phyloP scores from a whole-genome alignment of 1,284 basidiomycete species.

The Filobasidium uniguttulatum region DNA sequence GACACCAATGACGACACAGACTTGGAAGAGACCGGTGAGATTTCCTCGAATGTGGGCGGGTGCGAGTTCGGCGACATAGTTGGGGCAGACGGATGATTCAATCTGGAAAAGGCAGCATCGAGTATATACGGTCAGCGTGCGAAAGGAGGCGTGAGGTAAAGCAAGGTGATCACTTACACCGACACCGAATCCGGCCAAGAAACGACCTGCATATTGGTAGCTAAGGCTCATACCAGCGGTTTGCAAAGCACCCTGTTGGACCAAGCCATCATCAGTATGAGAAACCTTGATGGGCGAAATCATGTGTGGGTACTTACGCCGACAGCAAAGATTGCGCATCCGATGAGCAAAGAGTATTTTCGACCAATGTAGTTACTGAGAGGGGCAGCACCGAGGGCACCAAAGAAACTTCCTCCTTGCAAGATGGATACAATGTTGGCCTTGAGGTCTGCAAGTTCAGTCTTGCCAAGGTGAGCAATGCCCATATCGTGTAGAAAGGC shows the following conservation, averaged over 20 bases:
- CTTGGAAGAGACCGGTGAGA: conserved; percentile 52
- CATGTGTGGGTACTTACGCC: no score
- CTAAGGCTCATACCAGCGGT: conserved; percentile 29
- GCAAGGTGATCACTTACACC: no score
- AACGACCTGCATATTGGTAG: conserved; percentile 42
- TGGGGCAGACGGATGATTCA: conserved; percentile 26
- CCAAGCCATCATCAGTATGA: no score
- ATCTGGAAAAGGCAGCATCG: no score
- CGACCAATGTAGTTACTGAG: conserved; percentile 27
- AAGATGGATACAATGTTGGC: conserved; percentile 57
- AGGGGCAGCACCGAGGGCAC: conserved; percentile 49
- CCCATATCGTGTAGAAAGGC: conserved; percentile 54
- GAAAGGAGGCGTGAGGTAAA: no score
- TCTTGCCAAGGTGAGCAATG: conserved; percentile 31
- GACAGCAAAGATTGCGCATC: conserved; percentile 49
- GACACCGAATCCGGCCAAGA: conserved; percentile 26
- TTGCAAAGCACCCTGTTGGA: conserved; percentile 39
- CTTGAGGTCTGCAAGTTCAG: conserved; percentile 18
- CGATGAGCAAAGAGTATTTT: conserved; percentile 44
- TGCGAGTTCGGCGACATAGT: conserved; percentile 37
- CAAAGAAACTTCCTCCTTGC: conserved; percentile 65
- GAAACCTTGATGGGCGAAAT: no score
- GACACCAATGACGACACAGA: conserved; percentile 47
- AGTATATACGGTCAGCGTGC: no score
- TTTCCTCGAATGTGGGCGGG: conserved; percentile 41